Evolutionary conservation across 2,329 filamentous ascomycete genomes (phyloP).

Genomic region (Xylariaceae sp.): DNA sequence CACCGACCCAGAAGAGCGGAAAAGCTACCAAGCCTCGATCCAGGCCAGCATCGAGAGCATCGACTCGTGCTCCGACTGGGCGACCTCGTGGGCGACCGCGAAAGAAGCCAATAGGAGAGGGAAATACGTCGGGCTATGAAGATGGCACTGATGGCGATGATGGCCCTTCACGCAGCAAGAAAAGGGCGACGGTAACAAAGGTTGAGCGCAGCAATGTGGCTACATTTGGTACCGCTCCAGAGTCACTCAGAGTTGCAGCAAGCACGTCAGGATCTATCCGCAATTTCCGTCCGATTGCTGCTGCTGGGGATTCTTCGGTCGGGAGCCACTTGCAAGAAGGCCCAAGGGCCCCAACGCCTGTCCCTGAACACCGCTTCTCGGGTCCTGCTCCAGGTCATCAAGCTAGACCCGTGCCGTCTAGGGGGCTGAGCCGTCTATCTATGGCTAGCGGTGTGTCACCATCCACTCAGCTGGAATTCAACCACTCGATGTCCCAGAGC

Average conservation of each 20-base stretch:
- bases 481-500: constrained; percentile 33
- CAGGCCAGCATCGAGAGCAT: constrained; percentile 53
- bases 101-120: constrained; percentile 44
- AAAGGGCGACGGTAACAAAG: constrained; percentile 71
- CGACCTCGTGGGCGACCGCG: constrained; percentile 48
- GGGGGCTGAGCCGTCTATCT: constrained; percentile 54
- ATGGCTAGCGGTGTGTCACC: constrained; percentile 32
- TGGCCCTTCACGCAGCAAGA: constrained; percentile 48
- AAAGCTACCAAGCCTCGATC: constrained; percentile 35
- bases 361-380: constrained; percentile 43
- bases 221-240: constrained; percentile 64
- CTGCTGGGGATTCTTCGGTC: constrained; percentile 34
- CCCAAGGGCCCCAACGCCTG: constrained; percentile 71
- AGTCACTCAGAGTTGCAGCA: constrained; percentile 81
- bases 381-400: constrained; percentile 19
- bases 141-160: constrained; percentile 56
- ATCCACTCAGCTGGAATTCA: constrained; percentile 24
- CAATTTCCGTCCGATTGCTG: constrained; percentile 66
- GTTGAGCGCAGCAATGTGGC: constrained; percentile 64
- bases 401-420: constrained; percentile 32
- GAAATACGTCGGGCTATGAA: constrained; percentile 69
- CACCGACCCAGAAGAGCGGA: not conserved
- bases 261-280: constrained; percentile 85
- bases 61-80: constrained; percentile 44
- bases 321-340: constrained; percentile 58